Evolutionary conservation across 345 rosid species (phyloP).

Genomic region (Salix viminalis): DNA sequence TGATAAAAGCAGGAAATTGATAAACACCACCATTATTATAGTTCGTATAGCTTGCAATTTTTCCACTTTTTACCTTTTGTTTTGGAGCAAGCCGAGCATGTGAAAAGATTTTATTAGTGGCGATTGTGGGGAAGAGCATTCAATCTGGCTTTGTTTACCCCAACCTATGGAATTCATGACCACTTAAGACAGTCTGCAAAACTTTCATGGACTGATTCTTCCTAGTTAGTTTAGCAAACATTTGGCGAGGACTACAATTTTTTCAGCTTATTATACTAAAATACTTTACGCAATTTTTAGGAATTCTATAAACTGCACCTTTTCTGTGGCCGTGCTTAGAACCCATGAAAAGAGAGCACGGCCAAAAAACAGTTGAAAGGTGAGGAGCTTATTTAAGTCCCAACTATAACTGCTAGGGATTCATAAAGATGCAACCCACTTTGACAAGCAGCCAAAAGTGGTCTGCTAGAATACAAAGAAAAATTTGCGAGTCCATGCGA

Average conservation of each 20-base stretch:
- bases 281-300: too few species aligned
- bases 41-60: neutral
- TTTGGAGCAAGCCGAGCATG: neutral
- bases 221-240: neutral
- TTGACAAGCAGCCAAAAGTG: neutral
- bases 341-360: neutral
- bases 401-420: neutral
- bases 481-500: neutral
- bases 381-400: neutral
- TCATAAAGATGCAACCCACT: neutral
- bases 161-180: neutral
- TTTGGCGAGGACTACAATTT: neutral
- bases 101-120: neutral
- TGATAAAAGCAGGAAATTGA: neutral
- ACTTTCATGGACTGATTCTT: neutral
- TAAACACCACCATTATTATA: neutral
- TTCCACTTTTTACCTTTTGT: neutral
- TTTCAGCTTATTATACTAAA: too few species aligned
- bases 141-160: neutral
- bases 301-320: neutral
- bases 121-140: neutral
- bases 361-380: neutral
- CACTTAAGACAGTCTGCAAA: neutral
- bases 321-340: neutral
- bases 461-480: neutral